Evolutionary conservation across 2,329 filamentous ascomycete species (phyloP).

Genomic region (Colletotrichum sp.): DNA sequence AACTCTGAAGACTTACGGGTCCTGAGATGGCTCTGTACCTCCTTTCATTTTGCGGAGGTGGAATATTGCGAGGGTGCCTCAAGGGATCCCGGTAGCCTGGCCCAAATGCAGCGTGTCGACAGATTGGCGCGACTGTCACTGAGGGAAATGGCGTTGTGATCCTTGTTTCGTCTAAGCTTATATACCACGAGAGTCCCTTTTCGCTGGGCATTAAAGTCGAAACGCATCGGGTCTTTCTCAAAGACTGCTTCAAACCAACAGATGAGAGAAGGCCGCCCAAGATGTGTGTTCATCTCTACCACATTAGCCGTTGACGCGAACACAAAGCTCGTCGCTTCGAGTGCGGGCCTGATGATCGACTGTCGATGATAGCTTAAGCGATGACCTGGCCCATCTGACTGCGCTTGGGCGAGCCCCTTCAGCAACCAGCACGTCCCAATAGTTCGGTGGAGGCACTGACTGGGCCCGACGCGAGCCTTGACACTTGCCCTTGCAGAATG

Average conservation of each 20-base stretch:
- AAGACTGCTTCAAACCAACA: background rate
- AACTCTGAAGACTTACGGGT: background rate
- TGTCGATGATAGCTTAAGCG: slow-evolving; percentile 4
- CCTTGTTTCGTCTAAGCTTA: slow-evolving; percentile 18
- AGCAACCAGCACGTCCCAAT: slow-evolving; percentile 13
- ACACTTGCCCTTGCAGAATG: slow-evolving; percentile 7
- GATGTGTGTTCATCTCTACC: background rate
- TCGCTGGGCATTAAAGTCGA: background rate
- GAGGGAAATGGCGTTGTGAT: background rate
- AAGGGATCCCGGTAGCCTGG: background rate
- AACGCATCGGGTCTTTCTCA: background rate
- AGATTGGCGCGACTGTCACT: background rate
- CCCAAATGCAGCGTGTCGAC: background rate
- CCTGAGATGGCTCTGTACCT: background rate
- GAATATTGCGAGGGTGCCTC: background rate
- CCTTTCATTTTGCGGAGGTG: background rate
- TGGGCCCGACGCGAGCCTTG: background rate
- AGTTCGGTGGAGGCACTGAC: slow-evolving; percentile 15
- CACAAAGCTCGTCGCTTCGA: background rate
- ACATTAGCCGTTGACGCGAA: background rate
- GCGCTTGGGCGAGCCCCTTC: background rate
- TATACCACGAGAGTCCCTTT: background rate
- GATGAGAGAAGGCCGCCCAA: background rate
- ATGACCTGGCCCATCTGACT: background rate
- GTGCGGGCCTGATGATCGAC: background rate